phyloP scores from a whole-genome alignment of 495 filamentous ascomycete species.

The Daldinia bambusicola region DNA sequence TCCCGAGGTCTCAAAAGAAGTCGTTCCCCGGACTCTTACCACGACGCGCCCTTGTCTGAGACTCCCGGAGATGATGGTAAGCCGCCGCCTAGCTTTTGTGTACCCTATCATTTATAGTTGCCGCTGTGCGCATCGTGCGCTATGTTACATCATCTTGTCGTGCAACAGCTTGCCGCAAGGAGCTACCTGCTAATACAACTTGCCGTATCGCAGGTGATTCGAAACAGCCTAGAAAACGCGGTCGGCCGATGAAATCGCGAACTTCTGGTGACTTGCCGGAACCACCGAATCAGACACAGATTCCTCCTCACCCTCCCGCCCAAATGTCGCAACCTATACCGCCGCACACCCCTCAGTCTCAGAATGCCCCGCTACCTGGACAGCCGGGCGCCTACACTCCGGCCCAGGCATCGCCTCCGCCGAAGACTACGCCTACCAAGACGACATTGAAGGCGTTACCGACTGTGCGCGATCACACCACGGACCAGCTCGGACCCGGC shows the following conservation, averaged over 20 bases:
- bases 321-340: slow-evolving; percentile 59
- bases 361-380: slow-evolving; percentile 72
- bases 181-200: slow-evolving; percentile 52
- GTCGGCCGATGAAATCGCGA: slow-evolving; percentile 80
- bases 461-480: slow-evolving; percentile 96
- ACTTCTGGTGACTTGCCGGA: slow-evolving; percentile 57
- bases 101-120: slow-evolving; percentile 47
- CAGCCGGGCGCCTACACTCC: slow-evolving; percentile 66
- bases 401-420: slow-evolving; percentile 77
- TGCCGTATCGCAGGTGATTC: slow-evolving; percentile 59
- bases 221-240: slow-evolving; percentile 80
- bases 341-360: slow-evolving; percentile 83
- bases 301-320: slow-evolving; percentile 49
- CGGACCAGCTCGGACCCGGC: slow-evolving; percentile 89
- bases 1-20: slow-evolving; percentile 90
- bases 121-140: slow-evolving; percentile 46
- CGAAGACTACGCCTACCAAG: slow-evolving; percentile 90
- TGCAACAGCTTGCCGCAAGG: slow-evolving; percentile 50
- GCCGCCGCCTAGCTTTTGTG: slow-evolving; percentile 61
- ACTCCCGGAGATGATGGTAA: slow-evolving; percentile 83
- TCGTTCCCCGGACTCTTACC: slow-evolving; percentile 85
- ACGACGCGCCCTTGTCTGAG: slow-evolving; percentile 67
- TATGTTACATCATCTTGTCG: slow-evolving; percentile 49
- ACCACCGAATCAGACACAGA: slow-evolving; percentile 63
- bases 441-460: slow-evolving; percentile 92